These are phyloP conservation scores for Candida tammaniensis DNA, from an alignment of 805 yeast species.

Conservation along the genomic window DNA sequence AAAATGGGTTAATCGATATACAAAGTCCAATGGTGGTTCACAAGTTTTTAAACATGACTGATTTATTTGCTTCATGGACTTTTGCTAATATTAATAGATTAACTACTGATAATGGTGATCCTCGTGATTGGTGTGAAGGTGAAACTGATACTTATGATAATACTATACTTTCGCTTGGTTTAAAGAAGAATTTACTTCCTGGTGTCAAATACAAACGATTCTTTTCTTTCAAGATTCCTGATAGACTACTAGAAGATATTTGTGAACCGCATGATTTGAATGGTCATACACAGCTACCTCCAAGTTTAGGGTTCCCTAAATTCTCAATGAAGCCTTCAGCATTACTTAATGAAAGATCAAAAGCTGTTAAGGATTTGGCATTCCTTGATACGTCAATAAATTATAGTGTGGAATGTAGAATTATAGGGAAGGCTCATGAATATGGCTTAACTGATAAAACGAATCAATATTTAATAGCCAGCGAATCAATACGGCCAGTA, in stretches of 20 bases:
- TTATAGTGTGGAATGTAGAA: slow-evolving; percentile 38
- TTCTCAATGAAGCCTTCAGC: slow-evolving; percentile 22
- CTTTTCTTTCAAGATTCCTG: slow-evolving; percentile 41
- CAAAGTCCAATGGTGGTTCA: slow-evolving; percentile 26
- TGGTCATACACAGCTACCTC: slow-evolving; percentile 35
- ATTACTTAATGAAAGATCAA: slow-evolving; percentile 20
- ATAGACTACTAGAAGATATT: slow-evolving; percentile 37
- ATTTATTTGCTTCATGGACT: slow-evolving; percentile 44
- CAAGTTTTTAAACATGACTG: slow-evolving; percentile 42
- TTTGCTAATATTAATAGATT: slow-evolving; percentile 41
- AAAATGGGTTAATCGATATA: slow-evolving; percentile 20
- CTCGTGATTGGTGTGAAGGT: slow-evolving; percentile 46
- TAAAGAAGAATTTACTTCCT: slow-evolving; percentile 36
- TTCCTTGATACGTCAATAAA: slow-evolving; percentile 33
- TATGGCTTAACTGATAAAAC: slow-evolving; percentile 19
- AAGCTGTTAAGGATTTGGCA: slow-evolving; percentile 29
- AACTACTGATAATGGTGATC: slow-evolving; percentile 37
- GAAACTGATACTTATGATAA: slow-evolving; percentile 42
- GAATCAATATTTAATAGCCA: slow-evolving; percentile 38
- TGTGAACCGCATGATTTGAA: slow-evolving; percentile 35
- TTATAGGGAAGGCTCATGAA: slow-evolving; percentile 39
- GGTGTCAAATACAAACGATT: slow-evolving; percentile 38
- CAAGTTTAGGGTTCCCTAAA: slow-evolving; percentile 34
- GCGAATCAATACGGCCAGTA: slow-evolving; percentile 29
- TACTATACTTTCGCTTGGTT: slow-evolving; percentile 32